Conservation (phyloP, 208 protist species). For the Sergeia podlipaevii region DNA sequence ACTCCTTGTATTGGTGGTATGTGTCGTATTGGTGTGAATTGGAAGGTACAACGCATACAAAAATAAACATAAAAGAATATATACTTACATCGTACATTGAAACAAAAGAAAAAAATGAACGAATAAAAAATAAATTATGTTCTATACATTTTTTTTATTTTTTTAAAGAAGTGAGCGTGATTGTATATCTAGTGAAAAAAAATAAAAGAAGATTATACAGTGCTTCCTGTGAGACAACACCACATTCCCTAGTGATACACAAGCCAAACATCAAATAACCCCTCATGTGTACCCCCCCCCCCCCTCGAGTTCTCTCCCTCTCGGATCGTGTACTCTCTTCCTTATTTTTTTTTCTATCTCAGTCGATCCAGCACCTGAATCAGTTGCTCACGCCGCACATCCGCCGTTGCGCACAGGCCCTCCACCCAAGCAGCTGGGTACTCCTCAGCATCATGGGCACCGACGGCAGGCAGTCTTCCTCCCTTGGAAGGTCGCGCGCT, state of each 20-base stretch:
- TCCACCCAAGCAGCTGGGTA: background rate
- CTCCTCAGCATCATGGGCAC: background rate
- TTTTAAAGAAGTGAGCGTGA: background rate
- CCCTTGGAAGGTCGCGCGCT: no score
- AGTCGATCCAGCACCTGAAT: background rate
- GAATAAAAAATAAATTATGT: background rate
- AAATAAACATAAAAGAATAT: constrained; percentile 7
- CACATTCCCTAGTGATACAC: no score
- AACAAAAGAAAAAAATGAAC: constrained; percentile 1
- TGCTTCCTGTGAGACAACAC: no score
- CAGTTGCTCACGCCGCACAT: background rate
- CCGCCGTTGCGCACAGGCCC: background rate
- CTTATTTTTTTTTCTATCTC: background rate
- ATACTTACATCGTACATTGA: background rate
- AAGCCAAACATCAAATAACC: no score
- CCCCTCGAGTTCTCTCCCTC: no score
- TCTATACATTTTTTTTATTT: background rate
- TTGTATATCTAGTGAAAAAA: background rate
- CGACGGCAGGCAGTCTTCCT: no score
- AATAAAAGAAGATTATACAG: no score
- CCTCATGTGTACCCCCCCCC: no score
- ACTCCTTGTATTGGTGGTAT: no score
- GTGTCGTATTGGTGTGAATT: no score
- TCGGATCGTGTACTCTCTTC: no score
- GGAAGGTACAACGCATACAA: no score